Percentiles rank a stretch among this genome's conserved stretches.
phyloP scores from a whole-genome alignment of 129 eudicot species.

The Flaveria brownii region DNA sequence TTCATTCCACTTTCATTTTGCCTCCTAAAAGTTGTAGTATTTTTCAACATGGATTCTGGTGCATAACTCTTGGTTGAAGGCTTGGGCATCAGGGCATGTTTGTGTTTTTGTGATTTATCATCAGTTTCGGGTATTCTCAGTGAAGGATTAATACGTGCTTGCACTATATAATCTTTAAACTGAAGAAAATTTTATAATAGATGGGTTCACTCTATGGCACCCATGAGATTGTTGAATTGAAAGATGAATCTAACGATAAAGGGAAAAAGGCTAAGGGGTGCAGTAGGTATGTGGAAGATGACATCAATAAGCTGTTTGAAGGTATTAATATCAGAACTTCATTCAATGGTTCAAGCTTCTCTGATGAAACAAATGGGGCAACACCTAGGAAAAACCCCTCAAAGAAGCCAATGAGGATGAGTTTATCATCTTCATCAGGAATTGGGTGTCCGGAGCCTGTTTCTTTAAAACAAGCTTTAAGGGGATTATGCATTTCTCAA shows the following conservation, averaged over 20 bases:
- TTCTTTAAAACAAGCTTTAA: slow-evolving; percentile 82
- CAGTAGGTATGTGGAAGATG: slow-evolving; percentile 62
- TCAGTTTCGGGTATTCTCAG: background rate
- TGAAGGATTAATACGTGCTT: slow-evolving; percentile 15
- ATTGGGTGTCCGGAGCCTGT: slow-evolving; percentile 77
- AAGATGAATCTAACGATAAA: slow-evolving; percentile 55
- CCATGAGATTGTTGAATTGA: slow-evolving; percentile 73
- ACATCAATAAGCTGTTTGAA: slow-evolving; percentile 84
- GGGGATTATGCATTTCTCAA: slow-evolving; percentile 92
- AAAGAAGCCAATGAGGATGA: slow-evolving; percentile 71
- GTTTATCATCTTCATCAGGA: slow-evolving; percentile 58
- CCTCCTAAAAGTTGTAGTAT: background rate
- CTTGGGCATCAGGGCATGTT: slow-evolving; percentile 6
- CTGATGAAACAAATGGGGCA: slow-evolving; percentile 42
- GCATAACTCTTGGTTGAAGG: slow-evolving; percentile 5
- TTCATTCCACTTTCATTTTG: slow-evolving; percentile 11
- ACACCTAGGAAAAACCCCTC: slow-evolving; percentile 56
- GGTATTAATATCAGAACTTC: slow-evolving; percentile 54
- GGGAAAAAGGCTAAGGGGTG: slow-evolving; percentile 59
- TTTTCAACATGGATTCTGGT: slow-evolving; percentile 21
- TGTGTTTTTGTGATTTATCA: background rate
- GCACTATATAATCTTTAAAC: slow-evolving; percentile 10
- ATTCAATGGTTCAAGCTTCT: slow-evolving; percentile 48
- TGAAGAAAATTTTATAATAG: background rate
- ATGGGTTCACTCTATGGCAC: slow-evolving; percentile 61